Percentiles rank a stretch among this genome's conserved stretches.
Evolutionary conservation across 1,284 basidiomycete species (phyloP).

Genomic region (Chiua sp.): DNA sequence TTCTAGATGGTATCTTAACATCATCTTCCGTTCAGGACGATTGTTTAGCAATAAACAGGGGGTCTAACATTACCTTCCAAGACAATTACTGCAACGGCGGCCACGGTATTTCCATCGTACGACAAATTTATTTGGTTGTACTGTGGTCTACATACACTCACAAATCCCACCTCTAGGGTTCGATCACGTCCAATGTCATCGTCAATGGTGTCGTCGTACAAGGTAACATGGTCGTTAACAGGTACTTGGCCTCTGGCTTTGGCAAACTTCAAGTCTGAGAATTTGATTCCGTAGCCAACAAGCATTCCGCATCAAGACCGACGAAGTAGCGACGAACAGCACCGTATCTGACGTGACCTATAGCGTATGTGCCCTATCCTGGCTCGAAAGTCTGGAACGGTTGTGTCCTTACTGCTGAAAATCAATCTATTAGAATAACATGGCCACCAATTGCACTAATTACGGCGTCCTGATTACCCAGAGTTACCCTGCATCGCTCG

Average conservation of each 20-base stretch:
- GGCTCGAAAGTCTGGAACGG: neutral
- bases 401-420: neutral
- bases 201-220: conserved; percentile 54
- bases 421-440: conserved; percentile 43
- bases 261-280: neutral
- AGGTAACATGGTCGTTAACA: conserved; percentile 54
- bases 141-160: neutral
- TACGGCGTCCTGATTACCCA: conserved; percentile 54
- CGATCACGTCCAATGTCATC: conserved; percentile 49
- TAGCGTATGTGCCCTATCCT: conserved; percentile 26
- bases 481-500: conserved; percentile 52
- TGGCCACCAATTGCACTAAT: conserved; percentile 43
- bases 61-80: conserved; percentile 58
- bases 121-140: conserved; percentile 9
- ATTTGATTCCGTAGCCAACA: conserved; percentile 39
- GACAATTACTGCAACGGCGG: conserved; percentile 59
- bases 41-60: conserved; percentile 65
- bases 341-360: conserved; percentile 49
- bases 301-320: conserved; percentile 55
- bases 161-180: conserved; percentile 44
- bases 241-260: conserved; percentile 23
- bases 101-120: conserved; percentile 63
- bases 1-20: conserved; percentile 1
- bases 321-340: conserved; percentile 43
- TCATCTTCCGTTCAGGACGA: conserved; percentile 52